These are phyloP conservation scores for Plectosphaerella plurivora DNA, from an alignment of 2,329 filamentous ascomycete genomes.

Conservation along the genomic window DNA sequence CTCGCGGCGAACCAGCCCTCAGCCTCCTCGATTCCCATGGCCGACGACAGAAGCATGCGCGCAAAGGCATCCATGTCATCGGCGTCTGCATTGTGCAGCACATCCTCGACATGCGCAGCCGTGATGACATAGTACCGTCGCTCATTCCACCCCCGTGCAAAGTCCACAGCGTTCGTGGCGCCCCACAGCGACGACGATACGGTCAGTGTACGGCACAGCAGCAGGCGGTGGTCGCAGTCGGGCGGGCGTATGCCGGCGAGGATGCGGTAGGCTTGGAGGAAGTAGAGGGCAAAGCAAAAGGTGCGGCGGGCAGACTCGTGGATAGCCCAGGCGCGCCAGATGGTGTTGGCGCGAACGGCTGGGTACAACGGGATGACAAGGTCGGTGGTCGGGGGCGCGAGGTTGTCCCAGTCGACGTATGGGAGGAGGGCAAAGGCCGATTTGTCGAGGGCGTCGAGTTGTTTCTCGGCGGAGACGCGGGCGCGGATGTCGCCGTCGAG, in stretches of 20 bases:
- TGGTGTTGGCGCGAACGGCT: constrained; percentile 32
- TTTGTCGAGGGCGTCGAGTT: constrained; percentile 24
- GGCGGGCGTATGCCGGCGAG: constrained; percentile 17
- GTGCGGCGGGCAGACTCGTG: constrained; percentile 50
- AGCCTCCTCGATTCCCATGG: constrained; percentile 8
- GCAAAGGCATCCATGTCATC: constrained; percentile 39
- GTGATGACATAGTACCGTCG: constrained; percentile 25
- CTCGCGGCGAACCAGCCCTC: constrained; percentile 7
- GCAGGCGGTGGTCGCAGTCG: constrained; percentile 22
- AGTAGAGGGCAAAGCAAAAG: constrained; percentile 40
- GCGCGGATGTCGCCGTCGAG: constrained; percentile 45
- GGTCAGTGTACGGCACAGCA: constrained; percentile 29
- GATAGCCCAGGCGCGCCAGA: constrained; percentile 47
- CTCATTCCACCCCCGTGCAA: constrained; percentile 28
- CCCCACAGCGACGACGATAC: constrained; percentile 30
- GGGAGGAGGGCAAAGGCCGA: constrained; percentile 25
- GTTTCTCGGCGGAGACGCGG: constrained; percentile 30
- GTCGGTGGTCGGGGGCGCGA: constrained; percentile 6
- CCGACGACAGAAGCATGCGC: constrained; percentile 21
- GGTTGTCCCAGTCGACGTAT: constrained; percentile 24
- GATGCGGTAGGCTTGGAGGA: constrained; percentile 31
- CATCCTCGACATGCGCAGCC: constrained; percentile 12
- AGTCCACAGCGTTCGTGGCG: constrained; percentile 25
- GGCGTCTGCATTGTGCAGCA: constrained; percentile 28
- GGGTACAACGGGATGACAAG: constrained; percentile 23